These are phyloP conservation scores for Globisporangium sylvaticum DNA, from an alignment of 352 stramenopile genomes.

Conservation along the genomic window DNA sequence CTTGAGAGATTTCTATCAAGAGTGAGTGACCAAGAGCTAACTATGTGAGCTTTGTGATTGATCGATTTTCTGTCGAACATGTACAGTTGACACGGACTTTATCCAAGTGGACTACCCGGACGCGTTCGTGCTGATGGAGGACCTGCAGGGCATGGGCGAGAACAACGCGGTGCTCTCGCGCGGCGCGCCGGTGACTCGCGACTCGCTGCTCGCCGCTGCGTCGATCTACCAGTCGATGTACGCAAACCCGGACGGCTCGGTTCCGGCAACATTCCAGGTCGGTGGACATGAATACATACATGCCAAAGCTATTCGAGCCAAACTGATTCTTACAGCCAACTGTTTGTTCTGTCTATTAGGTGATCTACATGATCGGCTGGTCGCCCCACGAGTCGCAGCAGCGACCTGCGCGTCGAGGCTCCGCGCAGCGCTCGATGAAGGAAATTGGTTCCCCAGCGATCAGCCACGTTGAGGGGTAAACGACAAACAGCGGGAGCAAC, in stretches of 20 bases:
- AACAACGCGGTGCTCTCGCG: slow-evolving; percentile 85
- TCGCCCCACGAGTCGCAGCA: slow-evolving; percentile 94
- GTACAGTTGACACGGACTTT: slow-evolving; percentile 94
- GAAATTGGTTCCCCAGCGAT: slow-evolving; percentile 41
- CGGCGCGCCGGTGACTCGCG: slow-evolving; percentile 67
- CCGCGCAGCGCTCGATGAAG: slow-evolving; percentile 74
- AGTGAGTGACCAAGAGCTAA: not conserved
- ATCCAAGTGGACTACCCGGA: slow-evolving; percentile 94
- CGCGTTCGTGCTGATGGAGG: slow-evolving; percentile 95
- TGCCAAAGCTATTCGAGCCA: not conserved
- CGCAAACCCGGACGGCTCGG: slow-evolving; percentile 75
- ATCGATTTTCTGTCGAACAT: not conserved
- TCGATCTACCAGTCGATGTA: slow-evolving; percentile 95
- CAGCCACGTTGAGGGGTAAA: slow-evolving; percentile 15
- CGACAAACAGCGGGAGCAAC: not conserved
- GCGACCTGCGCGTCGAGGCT: slow-evolving; percentile 83
- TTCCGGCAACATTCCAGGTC: slow-evolving; percentile 93
- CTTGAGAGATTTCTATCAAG: not conserved
- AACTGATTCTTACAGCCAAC: not conserved
- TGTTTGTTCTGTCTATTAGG: slow-evolving; percentile 3
- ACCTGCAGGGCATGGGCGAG: slow-evolving; percentile 95
- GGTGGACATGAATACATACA: not conserved
- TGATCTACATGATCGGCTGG: slow-evolving; percentile 99
- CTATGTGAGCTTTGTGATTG: not conserved
- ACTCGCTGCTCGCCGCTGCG: slow-evolving; percentile 92